Base-by-base conservation (phyloP, 2,329 filamentous ascomycete species). In the Calonectria hawksworthii region DNA sequence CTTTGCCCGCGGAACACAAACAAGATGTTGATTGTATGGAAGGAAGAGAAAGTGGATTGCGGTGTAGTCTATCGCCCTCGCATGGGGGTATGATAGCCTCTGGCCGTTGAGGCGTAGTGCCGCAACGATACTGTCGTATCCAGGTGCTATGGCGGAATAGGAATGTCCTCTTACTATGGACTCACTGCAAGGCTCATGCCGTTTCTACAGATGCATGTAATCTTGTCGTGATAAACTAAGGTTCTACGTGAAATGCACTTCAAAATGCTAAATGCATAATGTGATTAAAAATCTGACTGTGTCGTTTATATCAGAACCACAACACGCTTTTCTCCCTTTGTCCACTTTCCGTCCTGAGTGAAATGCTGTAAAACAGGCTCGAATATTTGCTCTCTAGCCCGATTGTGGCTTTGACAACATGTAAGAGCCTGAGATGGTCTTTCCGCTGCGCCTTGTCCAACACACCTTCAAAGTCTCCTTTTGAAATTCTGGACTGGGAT, bases 331-430 rank as follows among this genome's bases (percentile, higher is more conserved):
- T 76, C 21, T 70, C 73, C 23, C 16, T 73, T 1, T 26, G 59
- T 21, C 72, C 51, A 26, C 41, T 72, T 28, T 74, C 66, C 3
- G 74, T 69, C 26, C 73, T 61, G 11, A 82, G 51, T n/a, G 71
- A 70, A 23, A 81, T 63, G 14, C 67, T 74, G 34, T 82, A 83
- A 65, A 79, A 82, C 28, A 83, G 61, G 26, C 77, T 77, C 21
- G 80, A 79, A 41, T 82, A 78, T 66, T 75, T 80, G 16, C 74
- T 82, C 63, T 81, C 76, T 6, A 78, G 66, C 28, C 78, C 80
- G 63, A 80, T 75, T 30, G 61, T 73, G 1, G 74, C 80, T n/a
- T 26, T 75, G 14, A 77, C 30, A 5, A 70, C 28, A 23, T 75
- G 63, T 38, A 74, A 18, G 8, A 78, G 63, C 28, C 41, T 72